Evolutionary conservation across 768 basidiomycete species (phyloP), one percentile per base, ranked within the genome.

Genomic region (Lactifluus subvellereus): DNA sequence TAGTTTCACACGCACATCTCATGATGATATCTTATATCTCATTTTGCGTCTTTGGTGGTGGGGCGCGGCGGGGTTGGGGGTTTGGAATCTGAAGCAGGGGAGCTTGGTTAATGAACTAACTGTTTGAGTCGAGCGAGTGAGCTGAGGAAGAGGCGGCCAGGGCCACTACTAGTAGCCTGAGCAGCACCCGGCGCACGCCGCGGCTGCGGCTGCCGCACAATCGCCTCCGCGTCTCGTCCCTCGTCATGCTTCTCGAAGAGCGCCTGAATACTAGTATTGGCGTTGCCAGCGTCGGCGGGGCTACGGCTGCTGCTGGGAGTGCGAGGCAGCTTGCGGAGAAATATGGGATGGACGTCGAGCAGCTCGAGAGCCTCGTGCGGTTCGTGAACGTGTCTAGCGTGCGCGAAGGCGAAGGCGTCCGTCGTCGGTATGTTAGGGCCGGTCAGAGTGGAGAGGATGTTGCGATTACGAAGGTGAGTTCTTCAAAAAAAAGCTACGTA

Each of bases 361-460:
- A 77, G n/a, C n/a, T n/a, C n/a, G n/a, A n/a, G n/a, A n/a, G n/a
- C n/a, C n/a, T n/a, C n/a, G n/a, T n/a, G n/a, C n/a, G n/a, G 60
- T 79, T 79, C 70, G 80, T 92, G 70, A 89, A 77, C 68, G 84
- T 80, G 52, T 87, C 89, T 16, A 88, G 84, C 71, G 75, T 88
- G 6, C 78, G 80, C 52, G 74, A 77, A 57, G 75, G 73, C 2
- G 78, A 13, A 2, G 50, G 4, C 42, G 50, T 6, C 22, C 35
- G 35, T 8, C 35, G 35, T 7, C 51, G 45, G 45, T 54, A 54
- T 43, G 50, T 63, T 16, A 53, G 22, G 27, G 62, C 54, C 8
- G 42, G 43, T 16, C 45, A 81, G 61, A n/a, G 83, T 18, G 88
- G 87, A 2, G 79, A 83, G 55, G 86, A 86, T 67, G 75, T 70